These are phyloP conservation scores for Lecanicillium sp. DNA, from an alignment of 2,329 filamentous ascomycete species.

Conservation along the genomic window DNA sequence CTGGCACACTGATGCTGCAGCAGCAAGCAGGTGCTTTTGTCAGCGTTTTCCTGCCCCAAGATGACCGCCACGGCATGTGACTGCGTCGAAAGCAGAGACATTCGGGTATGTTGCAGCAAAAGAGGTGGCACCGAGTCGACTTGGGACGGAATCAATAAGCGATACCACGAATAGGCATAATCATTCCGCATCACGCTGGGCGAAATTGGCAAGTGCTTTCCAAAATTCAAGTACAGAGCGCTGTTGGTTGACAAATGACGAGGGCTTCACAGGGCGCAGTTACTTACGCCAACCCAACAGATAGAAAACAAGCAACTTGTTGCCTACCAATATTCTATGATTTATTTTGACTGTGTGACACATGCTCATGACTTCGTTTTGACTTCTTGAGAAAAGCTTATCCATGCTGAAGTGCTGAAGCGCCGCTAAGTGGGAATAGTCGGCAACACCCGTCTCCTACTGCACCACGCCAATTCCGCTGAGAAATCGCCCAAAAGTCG, in stretches of 20 bases:
- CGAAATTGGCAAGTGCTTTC: constrained; percentile 69
- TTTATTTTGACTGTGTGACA: too few species aligned
- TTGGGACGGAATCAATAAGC: background rate
- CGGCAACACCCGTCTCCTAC: too few species aligned
- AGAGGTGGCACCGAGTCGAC: constrained; percentile 12
- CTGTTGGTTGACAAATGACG: constrained; percentile 87
- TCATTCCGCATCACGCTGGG: constrained; percentile 65
- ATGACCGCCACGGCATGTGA: constrained; percentile 68
- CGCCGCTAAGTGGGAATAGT: too few species aligned
- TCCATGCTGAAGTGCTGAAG: too few species aligned
- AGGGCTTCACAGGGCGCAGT: constrained; percentile 69
- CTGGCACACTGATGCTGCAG: constrained; percentile 61
- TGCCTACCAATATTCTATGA: too few species aligned
- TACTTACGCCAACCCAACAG: too few species aligned
- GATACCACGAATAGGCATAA: too few species aligned
- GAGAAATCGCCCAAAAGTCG: too few species aligned
- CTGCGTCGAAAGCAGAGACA: constrained; percentile 66
- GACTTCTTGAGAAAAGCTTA: too few species aligned
- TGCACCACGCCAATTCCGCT: too few species aligned
- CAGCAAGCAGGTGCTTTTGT: constrained; percentile 72
- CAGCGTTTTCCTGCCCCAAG: constrained; percentile 69
- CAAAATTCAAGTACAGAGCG: constrained; percentile 59
- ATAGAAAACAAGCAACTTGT: too few species aligned
- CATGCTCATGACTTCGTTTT: too few species aligned
- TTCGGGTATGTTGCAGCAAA: constrained; percentile 55